Evolutionary conservation across 2,329 filamentous ascomycete species (phyloP), one percentile per base, ranked within the genome.

Genomic region (Pseudocercospora eumusae): DNA sequence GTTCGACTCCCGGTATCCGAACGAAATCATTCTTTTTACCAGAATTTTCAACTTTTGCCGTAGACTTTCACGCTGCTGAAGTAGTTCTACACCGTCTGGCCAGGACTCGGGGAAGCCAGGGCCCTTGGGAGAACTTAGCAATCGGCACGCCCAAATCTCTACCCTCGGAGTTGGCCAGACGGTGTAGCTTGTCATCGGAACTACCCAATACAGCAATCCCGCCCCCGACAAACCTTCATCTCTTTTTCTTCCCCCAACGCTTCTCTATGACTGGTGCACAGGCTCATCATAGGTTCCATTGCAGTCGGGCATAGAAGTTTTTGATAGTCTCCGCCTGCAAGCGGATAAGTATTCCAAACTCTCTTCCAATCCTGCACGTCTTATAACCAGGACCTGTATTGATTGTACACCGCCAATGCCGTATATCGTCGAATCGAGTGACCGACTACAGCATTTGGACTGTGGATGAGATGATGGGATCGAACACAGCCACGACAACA

Each of bases 381-480:
- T 47, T 57, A 42, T 47, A 11, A 11, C 5, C 15, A 13, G 11
- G 11, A 33, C 11, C 31, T 5, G 10, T 40, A 25, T 55, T 36
- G 11, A 27, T 9, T 28, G 2, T 11, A 31, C 52, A 55, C 52
- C 10, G 21, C 18, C 3, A 55, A 23, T 66, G 64, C 59, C 56
- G 25, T 62, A 55, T 25, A 21, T 57, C 31, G 56, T 59, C 11
- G 33, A 57, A 33, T 25, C 60, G 31, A 64, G 64, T 21, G 59
- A 61, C 18, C 53, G 56, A 60, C 42, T 59, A n/a, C 58, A 66
- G 56, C 64, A 62, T 62, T 62, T 64, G n/a, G 64, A 63, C 33
- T 63, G 61, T 36, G 64, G 59, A 52, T 61, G 57, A 54, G 60
- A 36, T 5, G n/a, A 27, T 56, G 20, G 53, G 31, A 56, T 36